Conservation (phyloP, 495 filamentous ascomycete genomes). For the Penicillium bovifimosum region DNA sequence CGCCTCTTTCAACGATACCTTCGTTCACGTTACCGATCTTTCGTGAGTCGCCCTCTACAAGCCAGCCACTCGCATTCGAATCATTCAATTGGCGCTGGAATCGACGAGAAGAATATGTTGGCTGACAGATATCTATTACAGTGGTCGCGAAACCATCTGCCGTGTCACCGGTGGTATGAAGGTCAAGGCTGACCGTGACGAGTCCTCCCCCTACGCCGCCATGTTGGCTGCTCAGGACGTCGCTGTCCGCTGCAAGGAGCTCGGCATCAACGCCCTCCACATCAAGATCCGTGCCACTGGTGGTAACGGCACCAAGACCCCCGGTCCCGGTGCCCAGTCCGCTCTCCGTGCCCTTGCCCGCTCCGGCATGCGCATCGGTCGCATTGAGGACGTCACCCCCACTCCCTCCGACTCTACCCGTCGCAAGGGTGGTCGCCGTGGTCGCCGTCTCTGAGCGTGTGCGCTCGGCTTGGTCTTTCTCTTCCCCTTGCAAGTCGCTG, state of each 20-base stretch:
- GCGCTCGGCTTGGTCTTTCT: constrained; percentile 27
- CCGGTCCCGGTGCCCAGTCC: constrained; percentile 96
- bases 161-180: constrained; percentile 99
- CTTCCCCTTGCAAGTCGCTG: constrained; percentile 25
- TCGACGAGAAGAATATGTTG: constrained; percentile 16
- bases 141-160: constrained; percentile 98
- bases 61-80: neutral
- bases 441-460: constrained; percentile 89
- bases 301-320: constrained; percentile 99
- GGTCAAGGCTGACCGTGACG: constrained; percentile 99
- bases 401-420: constrained; percentile 98
- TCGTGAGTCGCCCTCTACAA: constrained; percentile 54
- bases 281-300: constrained; percentile 99
- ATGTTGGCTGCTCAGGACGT: constrained; percentile 98
- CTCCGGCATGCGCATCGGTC: constrained; percentile 98
- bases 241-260: constrained; percentile 95
- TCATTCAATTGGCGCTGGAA: constrained; percentile 1
- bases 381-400: constrained; percentile 99
- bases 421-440: constrained; percentile 99
- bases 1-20: constrained; percentile 97
- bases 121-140: constrained; percentile 67
- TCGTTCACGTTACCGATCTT: constrained; percentile 99
- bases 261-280: constrained; percentile 97
- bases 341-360: constrained; percentile 97
- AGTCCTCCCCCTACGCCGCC: constrained; percentile 98